These are phyloP conservation scores for Crithidia fasciculata DNA, from an alignment of 208 protist genomes.

Conservation along the genomic window DNA sequence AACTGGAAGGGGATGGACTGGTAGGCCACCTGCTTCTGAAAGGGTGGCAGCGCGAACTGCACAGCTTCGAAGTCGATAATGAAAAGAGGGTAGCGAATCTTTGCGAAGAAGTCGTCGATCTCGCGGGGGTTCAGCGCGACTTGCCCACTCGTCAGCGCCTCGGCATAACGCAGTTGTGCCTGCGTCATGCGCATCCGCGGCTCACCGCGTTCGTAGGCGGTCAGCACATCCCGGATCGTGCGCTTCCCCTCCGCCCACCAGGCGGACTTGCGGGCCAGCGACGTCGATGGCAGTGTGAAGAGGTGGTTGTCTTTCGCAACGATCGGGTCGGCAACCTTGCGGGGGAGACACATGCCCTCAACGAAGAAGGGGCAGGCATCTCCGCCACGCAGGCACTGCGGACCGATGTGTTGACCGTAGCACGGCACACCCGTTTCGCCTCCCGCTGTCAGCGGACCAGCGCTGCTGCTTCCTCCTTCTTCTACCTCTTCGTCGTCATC, in stretches of 20 bases:
- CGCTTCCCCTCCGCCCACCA: slow-evolving; percentile 86
- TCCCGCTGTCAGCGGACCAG: not conserved
- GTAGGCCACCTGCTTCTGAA: slow-evolving; percentile 78
- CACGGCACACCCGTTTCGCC: slow-evolving; percentile 22
- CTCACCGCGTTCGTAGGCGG: slow-evolving; percentile 56
- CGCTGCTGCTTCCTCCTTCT: not conserved
- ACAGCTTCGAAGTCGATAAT: slow-evolving; percentile 91
- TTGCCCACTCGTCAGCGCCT: slow-evolving; percentile 63
- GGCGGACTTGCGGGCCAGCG: slow-evolving; percentile 67
- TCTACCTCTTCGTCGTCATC: slow-evolving; percentile 14
- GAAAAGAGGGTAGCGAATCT: slow-evolving; percentile 84
- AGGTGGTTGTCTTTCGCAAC: slow-evolving; percentile 78
- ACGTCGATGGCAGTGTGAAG: slow-evolving; percentile 82
- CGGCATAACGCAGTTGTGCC: slow-evolving; percentile 83
- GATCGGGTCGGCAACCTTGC: slow-evolving; percentile 72
- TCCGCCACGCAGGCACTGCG: slow-evolving; percentile 71
- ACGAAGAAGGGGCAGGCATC: slow-evolving; percentile 83
- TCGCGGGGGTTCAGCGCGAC: slow-evolving; percentile 76
- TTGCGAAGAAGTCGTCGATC: slow-evolving; percentile 80
- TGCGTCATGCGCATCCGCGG: slow-evolving; percentile 70
- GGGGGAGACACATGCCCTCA: slow-evolving; percentile 85
- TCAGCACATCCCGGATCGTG: slow-evolving; percentile 70
- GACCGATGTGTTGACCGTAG: slow-evolving; percentile 65
- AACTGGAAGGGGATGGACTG: slow-evolving; percentile 90
- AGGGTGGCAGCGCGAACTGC: slow-evolving; percentile 89